A percentile compares a stretch with the other conserved stretches of the same genome.
Conservation (phyloP, 2,329 filamentous ascomycete species). For the Colletotrichum ledebouriae region DNA sequence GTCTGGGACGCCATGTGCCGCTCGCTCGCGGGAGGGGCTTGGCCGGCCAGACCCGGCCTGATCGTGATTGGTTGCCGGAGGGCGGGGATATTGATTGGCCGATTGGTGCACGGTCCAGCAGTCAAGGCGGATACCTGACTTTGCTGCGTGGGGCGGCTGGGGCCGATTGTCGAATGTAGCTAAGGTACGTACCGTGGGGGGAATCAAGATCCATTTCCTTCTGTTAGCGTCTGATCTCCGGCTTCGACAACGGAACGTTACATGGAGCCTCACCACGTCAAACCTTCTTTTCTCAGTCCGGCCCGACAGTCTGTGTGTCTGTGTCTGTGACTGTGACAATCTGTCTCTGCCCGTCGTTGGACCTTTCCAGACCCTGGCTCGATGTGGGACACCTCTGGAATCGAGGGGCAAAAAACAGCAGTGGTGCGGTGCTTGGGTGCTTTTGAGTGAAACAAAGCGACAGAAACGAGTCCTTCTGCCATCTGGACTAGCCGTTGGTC, state of each 20-base stretch:
- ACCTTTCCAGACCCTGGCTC: constrained; percentile 11
- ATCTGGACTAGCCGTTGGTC: constrained; percentile 39
- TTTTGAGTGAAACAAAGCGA: constrained; percentile 37
- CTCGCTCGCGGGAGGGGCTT: constrained; percentile 18
- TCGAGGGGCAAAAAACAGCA: constrained; percentile 7
- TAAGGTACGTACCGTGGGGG: constrained; percentile 7
- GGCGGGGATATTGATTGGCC: constrained; percentile 31
- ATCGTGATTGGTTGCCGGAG: constrained; percentile 27
- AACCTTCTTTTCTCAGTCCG: constrained; percentile 36
- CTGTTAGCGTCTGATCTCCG: constrained; percentile 38
- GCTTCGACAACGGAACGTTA: constrained; percentile 42
- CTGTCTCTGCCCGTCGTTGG: constrained; percentile 4
- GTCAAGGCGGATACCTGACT: background rate
- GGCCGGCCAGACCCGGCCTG: constrained; percentile 9
- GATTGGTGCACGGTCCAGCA: constrained; percentile 4
- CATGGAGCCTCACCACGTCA: constrained; percentile 42
- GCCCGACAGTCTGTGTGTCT: constrained; percentile 9
- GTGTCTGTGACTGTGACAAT: constrained; percentile 13
- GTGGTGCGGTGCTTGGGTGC: constrained; percentile 40
- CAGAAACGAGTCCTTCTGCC: constrained; percentile 23
- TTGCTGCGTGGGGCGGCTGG: background rate
- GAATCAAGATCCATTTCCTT: constrained; percentile 20
- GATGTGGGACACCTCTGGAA: constrained; percentile 25
- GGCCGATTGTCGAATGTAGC: background rate
- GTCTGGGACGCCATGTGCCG: constrained; percentile 37